Evolutionary conservation across 305 asterid species (phyloP).

Genomic region (Fraxinus albicans): DNA sequence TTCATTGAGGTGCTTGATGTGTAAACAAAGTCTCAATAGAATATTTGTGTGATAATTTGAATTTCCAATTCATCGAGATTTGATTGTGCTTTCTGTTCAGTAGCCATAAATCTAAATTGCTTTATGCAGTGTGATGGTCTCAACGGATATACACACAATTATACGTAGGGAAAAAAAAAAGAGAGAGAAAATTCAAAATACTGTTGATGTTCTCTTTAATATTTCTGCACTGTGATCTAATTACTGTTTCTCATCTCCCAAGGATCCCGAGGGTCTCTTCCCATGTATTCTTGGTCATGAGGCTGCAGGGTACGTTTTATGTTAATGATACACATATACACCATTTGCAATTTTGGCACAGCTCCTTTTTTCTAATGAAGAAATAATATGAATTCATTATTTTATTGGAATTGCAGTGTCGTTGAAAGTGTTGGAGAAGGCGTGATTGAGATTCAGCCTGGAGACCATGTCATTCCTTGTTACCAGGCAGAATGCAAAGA

Average conservation of each 20-base stretch:
- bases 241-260: slow-evolving; percentile 21
- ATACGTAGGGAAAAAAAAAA: background rate
- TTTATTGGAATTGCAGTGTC: slow-evolving; percentile 50
- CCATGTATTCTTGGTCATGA: slow-evolving; percentile 99
- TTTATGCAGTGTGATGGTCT: background rate
- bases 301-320: slow-evolving; percentile 84
- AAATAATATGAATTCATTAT: background rate
- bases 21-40: background rate
- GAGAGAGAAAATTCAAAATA: background rate
- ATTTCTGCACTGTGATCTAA: slow-evolving; percentile 12
- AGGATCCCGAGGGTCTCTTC: slow-evolving; percentile 99
- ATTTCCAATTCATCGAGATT: background rate
- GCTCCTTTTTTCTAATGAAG: slow-evolving; percentile 5
- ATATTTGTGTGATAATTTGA: background rate
- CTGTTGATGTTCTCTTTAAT: background rate
- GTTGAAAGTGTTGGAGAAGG: slow-evolving; percentile 99
- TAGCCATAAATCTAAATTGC: background rate
- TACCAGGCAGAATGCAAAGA: slow-evolving; percentile 98
- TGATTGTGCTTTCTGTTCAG: background rate
- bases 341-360: background rate
- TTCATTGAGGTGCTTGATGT: background rate
- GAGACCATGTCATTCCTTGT: slow-evolving; percentile 99
- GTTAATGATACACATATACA: background rate
- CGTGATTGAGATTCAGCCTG: slow-evolving; percentile 83
- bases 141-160: background rate